phyloP scores from a whole-genome alignment of 2,329 filamentous ascomycete species.

The Chaetomiaceae sp. region DNA sequence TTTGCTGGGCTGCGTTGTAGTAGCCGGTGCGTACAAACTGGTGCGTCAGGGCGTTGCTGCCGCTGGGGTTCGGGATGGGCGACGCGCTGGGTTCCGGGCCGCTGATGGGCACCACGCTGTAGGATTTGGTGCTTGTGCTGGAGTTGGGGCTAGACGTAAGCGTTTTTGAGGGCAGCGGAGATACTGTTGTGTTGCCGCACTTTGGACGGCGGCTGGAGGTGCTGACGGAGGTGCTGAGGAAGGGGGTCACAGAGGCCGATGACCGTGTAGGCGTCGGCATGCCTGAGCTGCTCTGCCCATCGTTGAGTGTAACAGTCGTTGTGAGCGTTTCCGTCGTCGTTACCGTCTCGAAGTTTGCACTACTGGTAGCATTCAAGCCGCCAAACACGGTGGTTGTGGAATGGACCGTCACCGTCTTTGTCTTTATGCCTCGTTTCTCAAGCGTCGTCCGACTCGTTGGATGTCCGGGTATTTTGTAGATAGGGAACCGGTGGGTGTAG shows the following conservation, averaged over 20 bases:
- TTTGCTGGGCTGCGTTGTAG: slow-evolving; percentile 40
- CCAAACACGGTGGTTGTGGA: neutral
- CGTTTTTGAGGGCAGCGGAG: neutral
- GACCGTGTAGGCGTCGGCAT: neutral
- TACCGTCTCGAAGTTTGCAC: neutral
- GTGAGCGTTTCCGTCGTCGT: neutral
- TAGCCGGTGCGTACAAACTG: slow-evolving; percentile 42
- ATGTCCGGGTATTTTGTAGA: neutral
- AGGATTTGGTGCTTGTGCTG: neutral
- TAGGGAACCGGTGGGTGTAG: neutral
- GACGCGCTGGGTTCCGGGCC: slow-evolving; percentile 5
- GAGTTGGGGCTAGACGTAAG: neutral
- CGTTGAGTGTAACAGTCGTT: no score
- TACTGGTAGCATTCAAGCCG: no score
- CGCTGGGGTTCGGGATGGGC: slow-evolving; percentile 12
- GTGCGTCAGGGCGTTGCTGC: slow-evolving; percentile 21
- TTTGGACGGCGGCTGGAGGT: neutral
- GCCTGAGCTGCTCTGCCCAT: neutral
- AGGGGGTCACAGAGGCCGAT: neutral
- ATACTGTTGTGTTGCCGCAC: neutral
- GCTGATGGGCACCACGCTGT: neutral
- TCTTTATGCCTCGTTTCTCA: no score
- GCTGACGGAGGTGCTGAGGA: neutral
- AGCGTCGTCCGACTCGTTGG: neutral
- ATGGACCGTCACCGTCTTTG: neutral